These are phyloP conservation scores for Diospyros lotus DNA, from an alignment of 148 eudicot species.

Conservation along the genomic window DNA sequence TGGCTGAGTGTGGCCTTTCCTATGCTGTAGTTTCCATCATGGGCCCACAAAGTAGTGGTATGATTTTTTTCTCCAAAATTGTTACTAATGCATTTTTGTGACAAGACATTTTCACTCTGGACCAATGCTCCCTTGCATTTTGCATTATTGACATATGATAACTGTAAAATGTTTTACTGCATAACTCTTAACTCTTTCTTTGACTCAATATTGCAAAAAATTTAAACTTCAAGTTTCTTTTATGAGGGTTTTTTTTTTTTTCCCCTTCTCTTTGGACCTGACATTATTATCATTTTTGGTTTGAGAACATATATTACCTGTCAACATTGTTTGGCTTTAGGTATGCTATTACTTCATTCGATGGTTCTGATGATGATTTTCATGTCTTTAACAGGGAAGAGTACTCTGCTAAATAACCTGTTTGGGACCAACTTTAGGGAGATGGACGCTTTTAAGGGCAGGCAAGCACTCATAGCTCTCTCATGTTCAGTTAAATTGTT, in stretches of 20 bases:
- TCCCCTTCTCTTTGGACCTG: not conserved
- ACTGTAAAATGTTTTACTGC: not conserved
- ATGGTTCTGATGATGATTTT: constrained; percentile 2
- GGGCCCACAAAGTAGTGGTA: constrained; percentile 99
- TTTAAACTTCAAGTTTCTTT: not conserved
- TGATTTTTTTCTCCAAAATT: constrained; percentile 15
- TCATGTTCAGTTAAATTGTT: not conserved
- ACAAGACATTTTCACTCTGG: not conserved
- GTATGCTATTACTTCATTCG: not conserved
- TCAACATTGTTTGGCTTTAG: not conserved
- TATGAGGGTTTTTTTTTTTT: no score
- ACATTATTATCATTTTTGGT: not conserved
- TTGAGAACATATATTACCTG: not conserved
- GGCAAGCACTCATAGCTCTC: constrained; percentile 38
- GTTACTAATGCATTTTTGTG: not conserved
- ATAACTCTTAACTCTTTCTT: not conserved
- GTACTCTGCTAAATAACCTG: constrained; percentile 79
- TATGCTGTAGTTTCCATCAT: constrained; percentile 95
- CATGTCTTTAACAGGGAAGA: constrained; percentile 64
- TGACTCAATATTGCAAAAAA: not conserved
- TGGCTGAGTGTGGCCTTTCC: constrained; percentile 91
- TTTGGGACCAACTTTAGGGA: constrained; percentile 87
- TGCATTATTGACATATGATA: not conserved
- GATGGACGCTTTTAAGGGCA: constrained; percentile 98
- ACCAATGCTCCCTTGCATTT: not conserved